These are phyloP conservation scores for Sonneratia caseolaris DNA, from an alignment of 345 rosid genomes.

Conservation along the genomic window DNA sequence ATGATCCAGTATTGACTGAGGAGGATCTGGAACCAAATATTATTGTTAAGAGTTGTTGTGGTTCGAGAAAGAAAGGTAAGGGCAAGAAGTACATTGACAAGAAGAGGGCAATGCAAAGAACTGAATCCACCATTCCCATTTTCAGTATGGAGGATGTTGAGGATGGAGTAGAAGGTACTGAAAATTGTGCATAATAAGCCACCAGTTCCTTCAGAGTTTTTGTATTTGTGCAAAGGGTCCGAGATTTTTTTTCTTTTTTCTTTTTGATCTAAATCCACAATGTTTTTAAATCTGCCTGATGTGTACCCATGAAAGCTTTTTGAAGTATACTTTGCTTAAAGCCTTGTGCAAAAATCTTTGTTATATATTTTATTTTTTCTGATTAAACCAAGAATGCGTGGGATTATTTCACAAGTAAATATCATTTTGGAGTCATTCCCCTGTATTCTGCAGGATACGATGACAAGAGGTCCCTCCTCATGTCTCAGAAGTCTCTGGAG, in stretches of 20 bases:
- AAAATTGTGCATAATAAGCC: not conserved
- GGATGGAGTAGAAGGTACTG: conserved; percentile 94
- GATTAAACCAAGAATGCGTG: not conserved
- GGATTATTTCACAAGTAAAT: not conserved
- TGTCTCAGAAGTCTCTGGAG: conserved; percentile 96
- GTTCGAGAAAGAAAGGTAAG: conserved; percentile 86
- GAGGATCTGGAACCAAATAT: conserved; percentile 94
- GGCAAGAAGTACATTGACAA: conserved; percentile 66
- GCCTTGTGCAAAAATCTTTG: not conserved
- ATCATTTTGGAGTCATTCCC: conserved; percentile 2
- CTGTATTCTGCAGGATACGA: conserved; percentile 70
- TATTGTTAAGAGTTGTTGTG: conserved; percentile 92
- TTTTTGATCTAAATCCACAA: too few relatives aligned
- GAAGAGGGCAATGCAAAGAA: conserved; percentile 71
- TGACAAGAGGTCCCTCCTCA: conserved; percentile 92
- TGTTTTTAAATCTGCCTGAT: not conserved
- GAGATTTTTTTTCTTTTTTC: too few relatives aligned
- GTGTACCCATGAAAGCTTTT: not conserved
- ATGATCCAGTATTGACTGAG: conserved; percentile 93
- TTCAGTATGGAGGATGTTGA: conserved; percentile 98
- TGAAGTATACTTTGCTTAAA: not conserved
- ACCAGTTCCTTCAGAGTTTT: not conserved
- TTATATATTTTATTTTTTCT: not conserved
- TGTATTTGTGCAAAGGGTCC: not conserved
- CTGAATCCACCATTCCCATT: conserved; percentile 92